Evolutionary conservation across 1,139 yeast genomes (phyloP), one percentile per base, ranked within the genome.

Genomic region (Yamadazyma pseudoaaseri): DNA sequence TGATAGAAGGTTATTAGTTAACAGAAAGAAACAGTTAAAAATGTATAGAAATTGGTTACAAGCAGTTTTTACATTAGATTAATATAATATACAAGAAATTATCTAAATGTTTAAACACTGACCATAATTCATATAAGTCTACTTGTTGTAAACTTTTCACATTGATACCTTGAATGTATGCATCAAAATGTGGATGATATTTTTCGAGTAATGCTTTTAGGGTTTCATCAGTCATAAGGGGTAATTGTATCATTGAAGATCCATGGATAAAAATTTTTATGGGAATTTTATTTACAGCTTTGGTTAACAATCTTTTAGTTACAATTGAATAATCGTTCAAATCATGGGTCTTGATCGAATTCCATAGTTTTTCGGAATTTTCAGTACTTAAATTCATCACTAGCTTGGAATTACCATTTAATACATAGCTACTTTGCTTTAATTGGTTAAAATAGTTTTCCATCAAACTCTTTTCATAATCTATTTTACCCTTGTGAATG

Each of bases 21-120:
- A 92, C 58, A 73, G 99, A 53, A 90, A 90, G 64, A 82, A 92
- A 52, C 85, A 83, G 55, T 64, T 92, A 47, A 92, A 92, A 60
- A 92, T 92, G 99, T 92, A 87, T 57, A 73, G 99, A 50, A 87
- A 89, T 43, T 92, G 99, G 99, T 65, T 92, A 39, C 98, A 92
- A 60, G 97, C 94, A 3, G 89, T 85, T 25, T 90, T 90, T 56
- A 74, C 66, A 20, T 29, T 31, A 56, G 3, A 62, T 52, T 12
- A 77, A 56, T 15, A 73, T 60, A 5, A 87, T 55, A 55, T 89
- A 92, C 44, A 89, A 57, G 52, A 85, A 86, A 30, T 90, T 89
- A 57, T 90, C 97, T 29, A 82, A 59, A 47, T 79, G 80, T 48
- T 70, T 66, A 41, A 84, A 73, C 11, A 67, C 54, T 9, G 51